Evolutionary conservation across 2,329 filamentous ascomycete species (phyloP).

Genomic region (Paraphoma chrysanthemicola): DNA sequence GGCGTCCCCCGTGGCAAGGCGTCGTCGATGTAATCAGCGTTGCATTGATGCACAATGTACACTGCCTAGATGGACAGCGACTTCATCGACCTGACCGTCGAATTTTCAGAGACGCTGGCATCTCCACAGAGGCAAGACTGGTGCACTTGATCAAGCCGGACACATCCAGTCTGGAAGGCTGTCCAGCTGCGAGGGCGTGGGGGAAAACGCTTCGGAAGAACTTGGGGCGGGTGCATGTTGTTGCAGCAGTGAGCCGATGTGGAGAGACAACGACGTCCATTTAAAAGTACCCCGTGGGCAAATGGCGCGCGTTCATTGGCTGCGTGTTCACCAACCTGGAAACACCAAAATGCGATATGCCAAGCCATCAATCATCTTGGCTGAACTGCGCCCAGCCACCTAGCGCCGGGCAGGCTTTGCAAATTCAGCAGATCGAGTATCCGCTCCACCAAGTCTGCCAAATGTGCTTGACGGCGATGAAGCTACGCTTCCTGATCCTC

Average conservation of each 20-base stretch:
- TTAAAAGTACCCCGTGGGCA: constrained; percentile 1
- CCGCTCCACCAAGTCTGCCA: constrained; percentile 9
- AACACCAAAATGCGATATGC: not conserved
- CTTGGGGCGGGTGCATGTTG: constrained; percentile 1
- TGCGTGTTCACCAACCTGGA: not conserved
- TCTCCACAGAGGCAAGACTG: not conserved
- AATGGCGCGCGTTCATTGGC: constrained; percentile 1
- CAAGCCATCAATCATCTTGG: not conserved
- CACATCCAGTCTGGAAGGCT: not conserved
- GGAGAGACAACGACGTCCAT: constrained; percentile 3
- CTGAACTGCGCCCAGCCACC: not conserved
- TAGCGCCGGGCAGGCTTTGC: constrained; percentile 2
- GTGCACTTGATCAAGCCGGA: not conserved
- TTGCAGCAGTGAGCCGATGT: not conserved
- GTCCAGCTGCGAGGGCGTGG: constrained; percentile 2
- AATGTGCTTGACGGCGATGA: constrained; percentile 11
- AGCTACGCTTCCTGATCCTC: constrained; percentile 2
- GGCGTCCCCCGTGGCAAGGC: not conserved
- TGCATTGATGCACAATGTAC: not conserved
- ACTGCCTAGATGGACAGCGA: not conserved
- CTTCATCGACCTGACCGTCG: not conserved
- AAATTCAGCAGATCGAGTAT: not conserved
- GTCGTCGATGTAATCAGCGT: not conserved
- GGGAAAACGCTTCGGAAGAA: not conserved
- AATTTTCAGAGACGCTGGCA: not conserved